Evolutionary conservation across 2,329 filamentous ascomycete species (phyloP), one percentile per base, ranked within the genome.

Genomic region (Teratosphaeria viscida): DNA sequence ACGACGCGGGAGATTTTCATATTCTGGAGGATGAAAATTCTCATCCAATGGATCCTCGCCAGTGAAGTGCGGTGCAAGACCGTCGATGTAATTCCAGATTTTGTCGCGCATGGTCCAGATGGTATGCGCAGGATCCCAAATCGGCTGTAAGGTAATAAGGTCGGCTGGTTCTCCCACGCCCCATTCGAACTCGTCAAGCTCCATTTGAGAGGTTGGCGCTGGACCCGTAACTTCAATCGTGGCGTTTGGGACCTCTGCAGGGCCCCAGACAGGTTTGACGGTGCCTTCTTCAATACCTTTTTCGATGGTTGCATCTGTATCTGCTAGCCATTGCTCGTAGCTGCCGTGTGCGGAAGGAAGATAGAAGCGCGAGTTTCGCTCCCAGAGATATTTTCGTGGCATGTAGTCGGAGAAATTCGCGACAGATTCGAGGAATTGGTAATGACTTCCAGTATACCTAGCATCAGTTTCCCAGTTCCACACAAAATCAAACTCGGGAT

Each of bases 141-240:
- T 85, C 10, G 92, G 92, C 70, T 92, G 94, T 62, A 97, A 85
- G 0, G 91, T 90, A 70, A 97, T 92, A 65, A 95, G 83, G 72
- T 97, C 92, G 11, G 92, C 91, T 61, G 95, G 88, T 73, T 96
- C 92, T 58, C 84, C 89, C 0, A 94, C 88, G 35, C 92, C 92
- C 92, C 92, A 96, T 56, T 80, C 74, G 71, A 92, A 91, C 64
- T 86, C 83, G 70, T 96, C 91, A 62, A 88, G 86, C 56, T 92
- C 89, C 66, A 89, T 86, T 1, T 79, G 78, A 0, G 82, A 86
- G 0, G 88, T 87, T 0, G 91, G 90, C 16, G 78, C 76, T 0
- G 88, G 86, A 61, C 94, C 90, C n/a, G 87, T 81, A 7, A 91
- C 87, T 75, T 86, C 87, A 70, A 95, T 90, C 1, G 83, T 76